phyloP scores from a whole-genome alignment of 257 asterid species.

The Solanum pinnatisectum region DNA sequence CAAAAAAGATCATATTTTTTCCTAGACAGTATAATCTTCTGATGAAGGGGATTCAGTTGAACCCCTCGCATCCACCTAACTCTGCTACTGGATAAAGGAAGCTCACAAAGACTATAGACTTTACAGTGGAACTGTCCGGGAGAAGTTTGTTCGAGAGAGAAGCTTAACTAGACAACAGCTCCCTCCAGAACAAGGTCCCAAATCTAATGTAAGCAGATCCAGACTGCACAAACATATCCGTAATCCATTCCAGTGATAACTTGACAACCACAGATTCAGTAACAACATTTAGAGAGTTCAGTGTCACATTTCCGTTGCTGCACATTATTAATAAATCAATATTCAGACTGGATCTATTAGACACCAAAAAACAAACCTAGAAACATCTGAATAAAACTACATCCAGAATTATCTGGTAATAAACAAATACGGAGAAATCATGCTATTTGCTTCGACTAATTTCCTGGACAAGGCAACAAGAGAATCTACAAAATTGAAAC shows the following conservation, averaged over 20 bases:
- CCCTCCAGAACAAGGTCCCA: background rate
- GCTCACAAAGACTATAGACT: background rate
- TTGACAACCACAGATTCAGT: background rate
- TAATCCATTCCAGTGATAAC: background rate
- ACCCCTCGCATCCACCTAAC: background rate
- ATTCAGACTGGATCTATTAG: background rate
- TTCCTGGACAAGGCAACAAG: background rate
- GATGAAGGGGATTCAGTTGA: background rate
- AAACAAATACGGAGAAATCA: background rate
- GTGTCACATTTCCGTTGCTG: background rate
- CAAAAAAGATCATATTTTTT: background rate
- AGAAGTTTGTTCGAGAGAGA: background rate
- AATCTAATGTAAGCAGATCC: background rate
- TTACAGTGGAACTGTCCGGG: background rate
- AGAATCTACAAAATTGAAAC: conserved; percentile 28
- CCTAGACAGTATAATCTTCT: background rate
- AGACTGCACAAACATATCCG: background rate
- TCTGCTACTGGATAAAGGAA: background rate
- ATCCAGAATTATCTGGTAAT: background rate
- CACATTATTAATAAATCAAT: background rate
- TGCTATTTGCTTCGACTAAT: background rate
- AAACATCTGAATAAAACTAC: background rate
- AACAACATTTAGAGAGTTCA: background rate
- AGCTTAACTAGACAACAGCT: background rate
- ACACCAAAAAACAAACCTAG: background rate